These are phyloP conservation scores for Sarocladium strictum DNA, from an alignment of 2,329 filamentous ascomycete species.

Conservation along the genomic window DNA sequence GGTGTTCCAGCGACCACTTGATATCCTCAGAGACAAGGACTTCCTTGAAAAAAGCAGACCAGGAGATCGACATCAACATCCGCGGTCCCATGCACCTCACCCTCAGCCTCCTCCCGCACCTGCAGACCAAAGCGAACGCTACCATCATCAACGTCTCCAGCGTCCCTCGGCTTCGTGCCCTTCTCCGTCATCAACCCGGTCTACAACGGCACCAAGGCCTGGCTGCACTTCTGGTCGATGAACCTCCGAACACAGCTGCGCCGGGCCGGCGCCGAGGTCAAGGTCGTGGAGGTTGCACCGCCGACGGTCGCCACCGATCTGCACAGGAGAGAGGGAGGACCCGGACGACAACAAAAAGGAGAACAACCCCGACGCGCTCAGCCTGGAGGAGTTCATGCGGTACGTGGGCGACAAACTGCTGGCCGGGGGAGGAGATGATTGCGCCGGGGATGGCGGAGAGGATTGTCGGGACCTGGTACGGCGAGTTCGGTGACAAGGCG, in stretches of 20 bases:
- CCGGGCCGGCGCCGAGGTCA: slow-evolving; percentile 30
- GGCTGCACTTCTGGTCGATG: slow-evolving; percentile 51
- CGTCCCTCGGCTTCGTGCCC: slow-evolving; percentile 46
- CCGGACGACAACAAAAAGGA: slow-evolving; percentile 55
- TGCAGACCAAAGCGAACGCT: slow-evolving; percentile 33
- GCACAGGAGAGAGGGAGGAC: slow-evolving; percentile 47
- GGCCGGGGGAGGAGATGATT: slow-evolving; percentile 41
- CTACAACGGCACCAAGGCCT: slow-evolving; percentile 55
- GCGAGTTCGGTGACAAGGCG: slow-evolving; percentile 24
- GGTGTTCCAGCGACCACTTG: slow-evolving; percentile 50
- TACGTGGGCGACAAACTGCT: slow-evolving; percentile 38
- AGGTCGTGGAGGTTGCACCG: slow-evolving; percentile 50
- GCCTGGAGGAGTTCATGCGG: slow-evolving; percentile 48
- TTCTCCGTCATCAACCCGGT: slow-evolving; percentile 49
- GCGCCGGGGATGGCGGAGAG: slow-evolving; percentile 33
- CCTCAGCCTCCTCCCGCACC: slow-evolving; percentile 41
- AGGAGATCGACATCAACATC: slow-evolving; percentile 54
- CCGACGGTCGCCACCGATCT: slow-evolving; percentile 49
- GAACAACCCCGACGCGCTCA: slow-evolving; percentile 36
- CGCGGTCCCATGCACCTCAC: slow-evolving; percentile 51
- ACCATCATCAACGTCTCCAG: slow-evolving; percentile 50
- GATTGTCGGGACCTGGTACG: slow-evolving; percentile 39
- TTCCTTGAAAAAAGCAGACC: slow-evolving; percentile 45
- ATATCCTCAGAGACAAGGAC: slow-evolving; percentile 32
- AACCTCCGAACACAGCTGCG: slow-evolving; percentile 45